Evolutionary conservation across 2,329 filamentous ascomycete genomes (phyloP), one percentile per base, ranked within the genome.

Genomic region (Fusarium anguioides): DNA sequence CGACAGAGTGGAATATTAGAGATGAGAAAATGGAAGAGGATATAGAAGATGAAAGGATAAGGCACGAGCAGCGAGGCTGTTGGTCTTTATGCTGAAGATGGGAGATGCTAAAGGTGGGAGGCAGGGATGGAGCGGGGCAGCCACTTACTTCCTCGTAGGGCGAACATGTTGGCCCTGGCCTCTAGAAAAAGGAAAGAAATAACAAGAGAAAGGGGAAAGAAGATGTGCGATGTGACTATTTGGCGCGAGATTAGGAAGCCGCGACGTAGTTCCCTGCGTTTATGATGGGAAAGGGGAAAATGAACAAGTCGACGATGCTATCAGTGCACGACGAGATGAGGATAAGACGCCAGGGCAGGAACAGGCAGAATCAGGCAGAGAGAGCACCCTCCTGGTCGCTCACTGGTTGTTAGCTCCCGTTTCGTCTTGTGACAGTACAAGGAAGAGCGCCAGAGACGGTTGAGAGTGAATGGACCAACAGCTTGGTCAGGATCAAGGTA

Each of bases 81-180:
- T 60, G 23, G 29, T 36, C 45, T 46, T 60, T 57, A 53, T 53
- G 35, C 53, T 60, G 46, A 27, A 63, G 29, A 44, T 41, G 36
- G n/a, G 23, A 33, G 53, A 52, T 62, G 69, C 63, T 56, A 11
- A 23, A 46, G 50, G 42, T 40, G 35, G 56, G 55, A 65, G 64
- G 51, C 57, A 65, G 46, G 66, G 62, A 69, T 63, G 46, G 60
- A 64, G 64, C 64, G 62, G 64, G 58, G 68, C 62, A 56, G 39
- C 46, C 37, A 77, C 77, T 69, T 72, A 79, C 77, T 77, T 72
- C 79, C 79, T 66, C 77, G 74, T 56, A 79, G 74, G 71, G 78
- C 77, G 66, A 79, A 79, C 77, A 79, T 79, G 65, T 59, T 78
- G 74, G 65, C 49, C 46, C 21, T 66, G 45, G 48, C 23, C 46